These are phyloP conservation scores for Lentinula sp. DNA, from an alignment of 768 basidiomycete species.

Conservation along the genomic window DNA sequence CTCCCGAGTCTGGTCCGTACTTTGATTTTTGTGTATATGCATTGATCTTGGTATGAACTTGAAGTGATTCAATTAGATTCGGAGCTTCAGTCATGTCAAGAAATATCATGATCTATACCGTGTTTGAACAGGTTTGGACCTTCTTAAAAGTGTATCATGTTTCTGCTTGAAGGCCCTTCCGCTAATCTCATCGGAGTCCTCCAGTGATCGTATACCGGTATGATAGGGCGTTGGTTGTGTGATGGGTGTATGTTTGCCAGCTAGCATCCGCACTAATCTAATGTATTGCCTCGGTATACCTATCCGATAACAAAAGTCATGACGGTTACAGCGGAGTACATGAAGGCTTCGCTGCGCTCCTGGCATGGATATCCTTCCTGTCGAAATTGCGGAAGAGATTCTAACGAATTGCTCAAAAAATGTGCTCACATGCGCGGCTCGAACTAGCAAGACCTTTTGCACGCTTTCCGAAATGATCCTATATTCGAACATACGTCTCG, in stretches of 20 bases:
- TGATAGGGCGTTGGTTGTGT: not conserved
- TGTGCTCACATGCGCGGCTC: not conserved
- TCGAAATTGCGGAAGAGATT: not conserved
- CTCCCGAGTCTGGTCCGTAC: no score
- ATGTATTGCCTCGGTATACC: not conserved
- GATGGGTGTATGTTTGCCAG: not conserved
- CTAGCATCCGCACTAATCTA: not conserved
- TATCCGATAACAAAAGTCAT: not conserved
- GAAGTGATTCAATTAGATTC: not conserved
- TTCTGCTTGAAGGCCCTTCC: not conserved
- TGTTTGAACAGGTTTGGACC: no score
- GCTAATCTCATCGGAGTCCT: not conserved
- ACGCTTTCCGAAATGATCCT: not conserved
- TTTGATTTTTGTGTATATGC: no score
- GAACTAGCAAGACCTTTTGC: not conserved
- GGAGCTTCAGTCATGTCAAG: not conserved
- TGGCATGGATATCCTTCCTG: not conserved
- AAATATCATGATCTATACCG: not conserved
- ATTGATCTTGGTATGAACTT: no score
- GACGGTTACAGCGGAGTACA: not conserved
- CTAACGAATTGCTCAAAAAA: not conserved
- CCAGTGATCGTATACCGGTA: not conserved
- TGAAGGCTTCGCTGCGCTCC: not conserved
- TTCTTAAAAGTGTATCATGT: no score
- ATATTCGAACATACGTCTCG: not conserved